Evolutionary conservation across 1,139 yeast species (phyloP), one percentile per base, ranked within the genome.

Genomic region (Blastobotrys elegans): DNA sequence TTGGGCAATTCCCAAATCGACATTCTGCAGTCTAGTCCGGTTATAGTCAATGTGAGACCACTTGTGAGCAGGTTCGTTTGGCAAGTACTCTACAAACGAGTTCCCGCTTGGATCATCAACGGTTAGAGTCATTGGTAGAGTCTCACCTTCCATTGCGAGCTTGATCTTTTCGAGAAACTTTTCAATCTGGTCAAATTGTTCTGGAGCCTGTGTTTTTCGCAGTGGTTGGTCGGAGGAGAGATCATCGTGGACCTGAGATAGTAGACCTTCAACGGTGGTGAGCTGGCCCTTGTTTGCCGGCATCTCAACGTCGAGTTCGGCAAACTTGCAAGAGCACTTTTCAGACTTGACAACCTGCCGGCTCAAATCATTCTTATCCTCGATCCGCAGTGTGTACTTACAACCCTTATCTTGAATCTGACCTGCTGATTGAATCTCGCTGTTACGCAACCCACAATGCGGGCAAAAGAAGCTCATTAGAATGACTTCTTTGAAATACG

Each of bases 21-120:
- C 88, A 62, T 88, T 86, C 66, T 94, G 97, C 57, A 88, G 95
- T 35, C 88, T 88, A 3, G 95, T 78, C 69, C 99, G 78, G 59
- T 77, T 70, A 66, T 92, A 92, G 59, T 89, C 94, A 40, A 76
- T 74, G 69, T 82, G 84, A 26, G 95, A 77, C 97, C 97, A 90
- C 64, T 89, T 88, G 67, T 88, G 96, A 46, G 85, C 72, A 11
- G 96, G 76, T 64, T 90, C 96, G 49, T 86, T 90, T 18, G 97
- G 97, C 50, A 78, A 69, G 63, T 77, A 89, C 64, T 89, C 96
- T 49, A 94, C 82, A 96, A 97, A 94, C 1, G 97, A 90, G 69
- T 94, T 92, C 18, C 99, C 99, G 0, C 97, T 79, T 30, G 98
- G 97, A 68, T 92, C 99, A 65, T 90, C 97, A 17, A 89, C 70